Conservation (phyloP, 495 filamentous ascomycete species). For the Neurospora sp. region DNA sequence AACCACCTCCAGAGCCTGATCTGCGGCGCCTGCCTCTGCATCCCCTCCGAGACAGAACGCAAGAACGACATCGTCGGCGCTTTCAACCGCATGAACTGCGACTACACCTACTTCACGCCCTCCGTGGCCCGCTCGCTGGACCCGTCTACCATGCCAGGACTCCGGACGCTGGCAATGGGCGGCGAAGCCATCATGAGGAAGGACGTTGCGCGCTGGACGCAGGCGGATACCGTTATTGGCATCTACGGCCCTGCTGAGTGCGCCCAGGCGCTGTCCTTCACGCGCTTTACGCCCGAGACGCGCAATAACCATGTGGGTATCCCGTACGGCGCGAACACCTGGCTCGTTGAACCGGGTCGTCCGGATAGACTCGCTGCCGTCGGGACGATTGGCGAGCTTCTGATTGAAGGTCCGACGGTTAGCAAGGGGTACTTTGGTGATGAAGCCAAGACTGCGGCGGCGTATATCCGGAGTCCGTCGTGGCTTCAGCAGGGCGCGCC, state of each 20-base stretch:
- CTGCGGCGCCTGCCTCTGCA: constrained; percentile 22
- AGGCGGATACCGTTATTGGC: constrained; percentile 34
- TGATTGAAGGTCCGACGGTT: constrained; percentile 35
- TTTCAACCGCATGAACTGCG: constrained; percentile 9
- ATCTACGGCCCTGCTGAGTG: constrained; percentile 48
- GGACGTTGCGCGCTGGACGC: constrained; percentile 11
- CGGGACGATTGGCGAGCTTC: constrained; percentile 37
- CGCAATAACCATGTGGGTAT: neutral
- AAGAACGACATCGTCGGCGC: constrained; percentile 18
- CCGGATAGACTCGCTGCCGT: constrained; percentile 25
- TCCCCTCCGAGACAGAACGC: constrained; percentile 20
- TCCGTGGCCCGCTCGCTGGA: constrained; percentile 12
- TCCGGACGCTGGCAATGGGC: constrained; percentile 17
- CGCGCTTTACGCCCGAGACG: neutral
- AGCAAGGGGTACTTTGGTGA: constrained; percentile 10
- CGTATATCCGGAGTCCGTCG: constrained; percentile 36
- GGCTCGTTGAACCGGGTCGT: constrained; percentile 22
- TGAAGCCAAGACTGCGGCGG: neutral
- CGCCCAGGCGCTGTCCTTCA: constrained; percentile 8
- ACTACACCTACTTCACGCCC: constrained; percentile 12
- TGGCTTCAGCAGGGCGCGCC: constrained; percentile 6
- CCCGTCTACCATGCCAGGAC: constrained; percentile 8
- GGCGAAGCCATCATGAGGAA: constrained; percentile 17
- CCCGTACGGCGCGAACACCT: neutral
- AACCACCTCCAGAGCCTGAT: constrained; percentile 48